Percentiles rank a stretch among this genome's conserved stretches.
These are phyloP conservation scores for Striga asiatica DNA, from an alignment of 257 asterid genomes.

Conservation along the genomic window DNA sequence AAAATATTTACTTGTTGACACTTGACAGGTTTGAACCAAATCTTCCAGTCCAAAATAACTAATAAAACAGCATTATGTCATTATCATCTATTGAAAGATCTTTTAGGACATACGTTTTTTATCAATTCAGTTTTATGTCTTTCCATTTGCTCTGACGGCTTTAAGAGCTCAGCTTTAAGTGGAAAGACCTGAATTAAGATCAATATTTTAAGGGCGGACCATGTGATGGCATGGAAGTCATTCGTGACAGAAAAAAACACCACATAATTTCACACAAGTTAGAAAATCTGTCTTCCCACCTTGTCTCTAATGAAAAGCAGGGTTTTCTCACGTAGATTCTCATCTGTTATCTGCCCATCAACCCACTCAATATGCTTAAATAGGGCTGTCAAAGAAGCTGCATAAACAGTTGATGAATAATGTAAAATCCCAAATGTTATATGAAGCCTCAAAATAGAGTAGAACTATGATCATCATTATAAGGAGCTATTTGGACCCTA, in stretches of 20 bases:
- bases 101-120: conserved; percentile 41
- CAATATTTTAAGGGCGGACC: conserved; percentile 1
- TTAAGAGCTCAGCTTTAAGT: conserved; percentile 76
- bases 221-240: not conserved
- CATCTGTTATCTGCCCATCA: conserved; percentile 84
- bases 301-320: conserved; percentile 70
- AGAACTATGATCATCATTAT: not conserved
- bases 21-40: conserved; percentile 1
- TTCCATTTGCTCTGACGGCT: conserved; percentile 80
- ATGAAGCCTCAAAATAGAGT: not conserved
- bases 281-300: conserved; percentile 31
- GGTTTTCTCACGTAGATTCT: conserved; percentile 86
- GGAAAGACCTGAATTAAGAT: conserved; percentile 62
- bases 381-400: conserved; percentile 88
- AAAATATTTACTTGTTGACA: conserved; percentile 16
- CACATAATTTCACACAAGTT: conserved; percentile 9
- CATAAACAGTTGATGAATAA: conserved; percentile 11
- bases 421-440: conserved; percentile 10
- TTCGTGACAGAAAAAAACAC: conserved; percentile 2
- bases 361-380: conserved; percentile 90
- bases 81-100: conserved; percentile 6
- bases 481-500: not conserved
- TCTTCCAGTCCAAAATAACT: not conserved
- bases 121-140: conserved; percentile 87
- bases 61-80: conserved; percentile 8